Percentiles rank a stretch among this genome's conserved stretches.
Conservation (phyloP, 192 early-diverging fungal genomes). For the Entomortierella beljakovae region DNA sequence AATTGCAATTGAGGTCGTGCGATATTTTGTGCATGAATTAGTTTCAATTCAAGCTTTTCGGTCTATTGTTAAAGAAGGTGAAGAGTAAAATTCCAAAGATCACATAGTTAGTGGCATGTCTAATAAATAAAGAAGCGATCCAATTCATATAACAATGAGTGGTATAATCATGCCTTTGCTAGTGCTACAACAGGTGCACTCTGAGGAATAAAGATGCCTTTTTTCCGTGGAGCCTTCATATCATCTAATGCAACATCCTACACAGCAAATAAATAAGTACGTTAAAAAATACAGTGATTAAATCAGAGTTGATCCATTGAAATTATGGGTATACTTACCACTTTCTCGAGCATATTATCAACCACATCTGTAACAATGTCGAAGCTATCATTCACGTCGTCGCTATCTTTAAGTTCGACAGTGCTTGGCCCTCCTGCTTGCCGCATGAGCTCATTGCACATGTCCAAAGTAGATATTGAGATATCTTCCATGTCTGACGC, state of each 20-base stretch:
- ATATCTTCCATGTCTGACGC: constrained; percentile 51
- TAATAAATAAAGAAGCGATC: too few relatives aligned
- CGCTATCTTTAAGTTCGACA: constrained; percentile 60
- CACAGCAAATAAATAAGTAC: neutral
- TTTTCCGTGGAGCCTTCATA: constrained; percentile 61
- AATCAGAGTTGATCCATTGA: too few relatives aligned
- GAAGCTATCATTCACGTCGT: constrained; percentile 78
- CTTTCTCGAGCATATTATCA: constrained; percentile 86
- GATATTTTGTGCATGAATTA: constrained; percentile 80
- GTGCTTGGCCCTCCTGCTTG: constrained; percentile 22
- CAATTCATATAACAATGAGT: too few relatives aligned
- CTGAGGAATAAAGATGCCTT: constrained; percentile 53
- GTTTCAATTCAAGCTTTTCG: constrained; percentile 59
- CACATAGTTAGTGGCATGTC: neutral
- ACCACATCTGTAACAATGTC: constrained; percentile 74
- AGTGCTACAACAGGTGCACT: constrained; percentile 62
- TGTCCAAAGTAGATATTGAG: constrained; percentile 32
- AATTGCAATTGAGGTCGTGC: constrained; percentile 90
- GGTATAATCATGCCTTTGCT: constrained; percentile 13
- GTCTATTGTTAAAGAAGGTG: neutral
- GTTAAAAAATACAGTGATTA: too few relatives aligned
- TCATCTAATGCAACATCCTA: constrained; percentile 85
- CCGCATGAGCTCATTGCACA: constrained; percentile 48
- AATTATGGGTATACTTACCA: constrained; percentile 57
- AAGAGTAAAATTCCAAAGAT: too few relatives aligned